Evolutionary conservation across 805 yeast species (phyloP).

Genomic region (Yarrowia keelungensis): DNA sequence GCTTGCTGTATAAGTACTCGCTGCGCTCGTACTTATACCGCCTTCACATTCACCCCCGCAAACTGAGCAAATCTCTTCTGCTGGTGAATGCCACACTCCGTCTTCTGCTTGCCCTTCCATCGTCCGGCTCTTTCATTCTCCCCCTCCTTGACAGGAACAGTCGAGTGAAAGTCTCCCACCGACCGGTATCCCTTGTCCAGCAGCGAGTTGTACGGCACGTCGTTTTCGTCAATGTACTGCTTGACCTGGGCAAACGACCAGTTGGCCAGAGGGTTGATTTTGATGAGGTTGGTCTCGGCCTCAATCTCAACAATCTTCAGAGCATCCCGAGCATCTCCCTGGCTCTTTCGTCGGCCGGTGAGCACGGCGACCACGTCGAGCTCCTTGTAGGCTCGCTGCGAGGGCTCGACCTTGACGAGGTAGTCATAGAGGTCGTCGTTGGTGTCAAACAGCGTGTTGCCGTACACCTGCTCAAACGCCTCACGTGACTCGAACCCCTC

Average conservation of each 20-base stretch:
- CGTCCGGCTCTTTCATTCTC: slow-evolving; percentile 97
- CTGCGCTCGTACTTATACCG: neutral
- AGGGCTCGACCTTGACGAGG: slow-evolving; percentile 90
- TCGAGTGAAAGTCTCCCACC: slow-evolving; percentile 94
- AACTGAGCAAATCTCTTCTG: slow-evolving; percentile 74
- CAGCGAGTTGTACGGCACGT: slow-evolving; percentile 86
- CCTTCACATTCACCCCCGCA: slow-evolving; percentile 10
- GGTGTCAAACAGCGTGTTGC: slow-evolving; percentile 81
- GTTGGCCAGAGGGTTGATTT: slow-evolving; percentile 85
- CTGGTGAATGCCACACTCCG: slow-evolving; percentile 95
- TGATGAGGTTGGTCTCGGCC: slow-evolving; percentile 69
- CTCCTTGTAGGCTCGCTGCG: slow-evolving; percentile 79
- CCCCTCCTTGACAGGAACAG: slow-evolving; percentile 85
- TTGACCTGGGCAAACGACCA: slow-evolving; percentile 82
- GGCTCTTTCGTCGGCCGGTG: slow-evolving; percentile 89
- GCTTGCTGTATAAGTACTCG: no score
- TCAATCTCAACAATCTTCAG: slow-evolving; percentile 82
- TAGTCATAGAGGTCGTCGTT: slow-evolving; percentile 85
- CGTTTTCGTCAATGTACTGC: slow-evolving; percentile 67
- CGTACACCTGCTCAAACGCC: slow-evolving; percentile 73
- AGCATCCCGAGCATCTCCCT: slow-evolving; percentile 81
- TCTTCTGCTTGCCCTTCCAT: slow-evolving; percentile 91
- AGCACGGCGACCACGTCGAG: slow-evolving; percentile 81
- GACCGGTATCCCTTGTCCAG: slow-evolving; percentile 88
- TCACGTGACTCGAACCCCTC: slow-evolving; percentile 58